Evolutionary conservation across 148 eudicot genomes (phyloP), one percentile per base, ranked within the genome.

Genomic region (Amaranthus cruentus): DNA sequence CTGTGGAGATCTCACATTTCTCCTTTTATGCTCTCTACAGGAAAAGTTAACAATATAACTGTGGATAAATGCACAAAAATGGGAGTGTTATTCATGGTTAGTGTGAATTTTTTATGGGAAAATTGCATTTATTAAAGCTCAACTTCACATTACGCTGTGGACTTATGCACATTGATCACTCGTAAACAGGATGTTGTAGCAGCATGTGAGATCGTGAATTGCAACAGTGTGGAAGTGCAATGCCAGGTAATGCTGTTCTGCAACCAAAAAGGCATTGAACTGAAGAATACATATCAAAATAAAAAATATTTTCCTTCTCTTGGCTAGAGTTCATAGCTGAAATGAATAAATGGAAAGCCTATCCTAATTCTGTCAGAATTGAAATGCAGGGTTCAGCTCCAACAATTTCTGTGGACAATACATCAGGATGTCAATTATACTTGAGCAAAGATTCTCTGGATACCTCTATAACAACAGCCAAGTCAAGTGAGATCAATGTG

Each of bases 131-230:
- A 7, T 15, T 62, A 10, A 47, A 14, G 21, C 70, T 61, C 48
- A 55, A 54, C 68, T 9, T 47, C 62, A 57, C 46, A 52, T 18
- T 49, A 7, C 38, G 65, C 38, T 38, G 7, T 69, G 76, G 71
- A 55, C 68, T 62, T 68, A 74, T 55, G 48, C 59, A n/a, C 43
- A 43, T 8, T 66, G 73, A 59, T 75, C 69, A 28, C 69, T 59
- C 56, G 1, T 75, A 57, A 67, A 62, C 86, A 95, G 99, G 97
- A 85, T 84, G 99, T 95, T 79, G 99, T 95, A 79, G 97, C 99
- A 75, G 99, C 99, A 69, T 95, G 96, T 81, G 99, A 95, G 86
- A 78, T 92, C 76, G 99, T 95, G 70, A 95, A 95, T 80, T 95
- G 94, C 86, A 90, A 75, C 76, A 83, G 96, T 66, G 87, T 91